Base-by-base conservation (phyloP, 192 early-diverging fungal genomes). In the Entomortierella chlamydospora region DNA sequence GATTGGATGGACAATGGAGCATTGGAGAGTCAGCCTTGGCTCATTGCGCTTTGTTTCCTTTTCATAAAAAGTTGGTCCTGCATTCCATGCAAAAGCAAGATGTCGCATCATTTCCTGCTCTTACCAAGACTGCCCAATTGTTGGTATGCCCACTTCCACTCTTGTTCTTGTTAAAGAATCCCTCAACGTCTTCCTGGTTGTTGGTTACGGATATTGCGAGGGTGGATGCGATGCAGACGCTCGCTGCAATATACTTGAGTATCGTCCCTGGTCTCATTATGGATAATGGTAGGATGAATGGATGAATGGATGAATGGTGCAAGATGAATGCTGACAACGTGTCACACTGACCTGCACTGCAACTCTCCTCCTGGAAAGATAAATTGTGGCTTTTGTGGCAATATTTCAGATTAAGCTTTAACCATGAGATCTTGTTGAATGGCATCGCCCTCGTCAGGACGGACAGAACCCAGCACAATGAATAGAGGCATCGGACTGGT, bases 51-150 rank as follows among this genome's bases (percentile, higher is more conserved):
- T 37, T 37, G 34, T 37, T 7, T n/a, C n/a, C n/a, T 10, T 37
- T 37, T 37, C 10, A 37, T 4, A 37, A 37, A 37, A 37, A 37
- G 34, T 7, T 37, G 34, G 34, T 37, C 34, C 4, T 37, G 34
- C 10, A 10, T 10, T 37, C 34, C 34, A 37, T 37, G 10, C 34
- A 37, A 10, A 37, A 37, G 34, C 34, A 37, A 37, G 34, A 37
- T 37, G 34, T 4, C 4, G 10, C 10, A 37, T 7, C 10, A 37
- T 50, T 50, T 31, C 8, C 2, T 34, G 7, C 0, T 4, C 70
- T 61, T 87, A 95, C 97, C 70, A 99, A 83, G 1, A 99, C 97
- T 1, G 98, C 98, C 98, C 98, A 99, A 84, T 99, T 99, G 82
- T 98, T 99, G 33, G 97, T 97, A 66, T 94, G 93, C 41, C 87